phyloP scores from a whole-genome alignment of 257 asterid genomes.

The Nicotiana tabacum region DNA sequence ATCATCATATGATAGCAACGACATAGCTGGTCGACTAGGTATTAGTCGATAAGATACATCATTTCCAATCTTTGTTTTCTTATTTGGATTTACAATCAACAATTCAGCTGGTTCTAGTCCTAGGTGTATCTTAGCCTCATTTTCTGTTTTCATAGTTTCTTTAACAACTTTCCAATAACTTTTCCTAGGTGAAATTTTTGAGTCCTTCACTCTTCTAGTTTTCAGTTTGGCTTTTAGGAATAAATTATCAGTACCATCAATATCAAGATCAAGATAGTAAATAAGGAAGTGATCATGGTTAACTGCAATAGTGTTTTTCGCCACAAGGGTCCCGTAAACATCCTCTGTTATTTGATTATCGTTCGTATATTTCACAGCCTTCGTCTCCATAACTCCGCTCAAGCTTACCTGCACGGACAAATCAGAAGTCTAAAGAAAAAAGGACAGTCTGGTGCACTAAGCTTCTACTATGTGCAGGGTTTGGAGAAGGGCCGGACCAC shows the following conservation, averaged over 20 bases:
- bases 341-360: slow-evolving; percentile 18
- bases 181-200: slow-evolving; percentile 40
- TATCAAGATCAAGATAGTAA: slow-evolving; percentile 63
- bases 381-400: slow-evolving; percentile 51
- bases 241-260: slow-evolving; percentile 53
- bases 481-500: too few species aligned
- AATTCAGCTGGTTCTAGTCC: slow-evolving; percentile 40
- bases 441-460: too few species aligned
- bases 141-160: slow-evolving; percentile 48
- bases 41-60: slow-evolving; percentile 50
- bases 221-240: slow-evolving; percentile 39
- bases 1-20: slow-evolving; percentile 44
- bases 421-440: not conserved
- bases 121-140: slow-evolving; percentile 30
- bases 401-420: slow-evolving; percentile 39
- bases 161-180: slow-evolving; percentile 56
- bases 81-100: slow-evolving; percentile 47
- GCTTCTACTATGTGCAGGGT: too few species aligned
- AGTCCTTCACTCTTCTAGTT: slow-evolving; percentile 17
- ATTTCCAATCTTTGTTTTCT: slow-evolving; percentile 54
- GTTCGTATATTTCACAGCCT: slow-evolving; percentile 36
- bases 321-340: slow-evolving; percentile 47
- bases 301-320: slow-evolving; percentile 44
- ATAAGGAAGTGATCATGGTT: slow-evolving; percentile 65
- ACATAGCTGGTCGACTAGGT: slow-evolving; percentile 36